Base-by-base conservation (phyloP, 2,329 filamentous ascomycete genomes). In the Microthyrium microscopicum region DNA sequence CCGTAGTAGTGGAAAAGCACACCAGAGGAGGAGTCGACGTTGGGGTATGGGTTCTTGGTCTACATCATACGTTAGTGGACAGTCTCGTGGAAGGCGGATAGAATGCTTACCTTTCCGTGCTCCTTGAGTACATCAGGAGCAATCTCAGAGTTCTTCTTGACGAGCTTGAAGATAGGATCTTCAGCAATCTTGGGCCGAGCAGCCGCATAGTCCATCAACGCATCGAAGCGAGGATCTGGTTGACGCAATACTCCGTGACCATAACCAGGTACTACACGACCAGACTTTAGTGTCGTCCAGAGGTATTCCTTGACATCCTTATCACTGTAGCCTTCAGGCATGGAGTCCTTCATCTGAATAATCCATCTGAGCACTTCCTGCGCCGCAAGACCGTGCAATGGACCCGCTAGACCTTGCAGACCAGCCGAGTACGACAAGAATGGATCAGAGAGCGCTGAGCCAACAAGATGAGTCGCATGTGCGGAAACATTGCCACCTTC, bases 351-450 rank as follows among this genome's bases (percentile, higher is more conserved):
- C 89, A 98, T 95, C 56, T 92, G 79, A 35, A 94, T 57, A 47
- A 94, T 91, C 81, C 85, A 98, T 51, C 89, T 80, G 41, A 98
- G 73, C 24, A 95, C 89, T 55, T 98, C 89, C 57, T 98, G 89
- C 5, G 89, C 89, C 31, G 89, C 89, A 39, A 98, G 74, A 37
- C 87, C 82, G 56, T 92, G 83, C 16, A 92, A 66, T 16, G 87
- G 87, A n/a, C 87, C 89, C 12, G 87, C 89, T 11, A 98, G 74
- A 53, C 89, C 89, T 52, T 94, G 82, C 4, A 98, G 73, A 55
- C 89, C 89, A 37, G 89, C 89, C 45, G 81, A 89, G 66, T 95
- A 95, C 50, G 82, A 89, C 42, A 98, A 70, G 70, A 89, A 95
- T 4, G 87, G 83, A 48, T 95, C 89, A 49, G 80, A 89, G 36